Base-by-base conservation (phyloP, 2,329 filamentous ascomycete genomes). In the Alternaria sp. region DNA sequence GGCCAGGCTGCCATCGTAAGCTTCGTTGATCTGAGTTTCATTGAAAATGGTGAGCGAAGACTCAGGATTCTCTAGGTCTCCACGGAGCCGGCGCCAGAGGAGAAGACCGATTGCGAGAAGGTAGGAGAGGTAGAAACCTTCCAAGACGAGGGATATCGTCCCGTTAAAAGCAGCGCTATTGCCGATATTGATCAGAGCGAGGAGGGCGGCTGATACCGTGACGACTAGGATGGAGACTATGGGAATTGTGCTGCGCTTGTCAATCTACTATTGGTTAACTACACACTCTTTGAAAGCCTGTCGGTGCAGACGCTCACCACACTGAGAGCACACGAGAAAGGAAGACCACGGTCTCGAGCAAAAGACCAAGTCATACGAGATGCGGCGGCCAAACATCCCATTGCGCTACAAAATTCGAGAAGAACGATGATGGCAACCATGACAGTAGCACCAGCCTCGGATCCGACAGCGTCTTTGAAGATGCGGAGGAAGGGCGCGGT, bases 141-240 rank as follows among this genome's bases (percentile, higher is more conserved):
- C 74, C 5, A 78, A 63, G 11, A 76, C 73, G 9, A 78, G 65
- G 34, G 73, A 76, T 30, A 77, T 75, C 3, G 74, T 76, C 22
- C 73, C 75, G 54, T 76, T 77, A 65, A 78, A 77, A 16, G 75
- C 75, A 1, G 66, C 69, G 20, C 75, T 71, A n/a, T 82, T 84
- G 44, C 82, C 83, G 54, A 86, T 81, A 65, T 85, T 85, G 76
- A 86, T 84, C 24, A 86, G 72, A 1, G 81, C 80, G 38, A 86
- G 78, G 4, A 85, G 75, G 5, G 77, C 73, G 18, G 81, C 80
- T 39, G 81, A 75, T 11, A 79, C 66, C 5, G 83, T 78, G 2
- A 83, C 81, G 7, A 83, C 74, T 54, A 82, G 69, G 56, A 85
- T 81, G 2, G 82, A 78, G 51, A 83, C 79, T 7, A 85, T 76